phyloP scores from a whole-genome alignment of 768 basidiomycete species.

The Phlegmacium glaucopus region DNA sequence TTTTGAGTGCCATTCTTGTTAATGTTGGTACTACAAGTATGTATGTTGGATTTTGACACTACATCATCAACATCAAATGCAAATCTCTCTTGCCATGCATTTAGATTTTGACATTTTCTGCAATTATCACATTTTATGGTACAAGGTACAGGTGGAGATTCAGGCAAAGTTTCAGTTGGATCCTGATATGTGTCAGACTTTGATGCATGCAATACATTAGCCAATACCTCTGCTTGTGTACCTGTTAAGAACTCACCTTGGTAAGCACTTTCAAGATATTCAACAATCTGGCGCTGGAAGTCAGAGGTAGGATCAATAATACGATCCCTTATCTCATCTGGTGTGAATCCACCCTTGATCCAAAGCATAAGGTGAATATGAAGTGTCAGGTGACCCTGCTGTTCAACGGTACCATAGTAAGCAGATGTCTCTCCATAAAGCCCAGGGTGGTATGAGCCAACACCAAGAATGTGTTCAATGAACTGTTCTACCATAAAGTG shows the following conservation, averaged over 20 bases:
- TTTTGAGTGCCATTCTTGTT: background rate
- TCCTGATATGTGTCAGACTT: conserved; percentile 11
- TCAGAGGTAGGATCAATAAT: conserved; percentile 17
- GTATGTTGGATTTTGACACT: conserved; percentile 24
- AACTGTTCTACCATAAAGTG: conserved; percentile 26
- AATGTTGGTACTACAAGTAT: conserved; percentile 17
- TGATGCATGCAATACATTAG: background rate
- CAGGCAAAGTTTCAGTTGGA: conserved; percentile 21
- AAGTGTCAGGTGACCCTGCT: conserved; percentile 33
- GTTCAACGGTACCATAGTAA: conserved; percentile 39
- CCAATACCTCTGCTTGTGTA: conserved; percentile 11
- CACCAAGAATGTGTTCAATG: conserved; percentile 26
- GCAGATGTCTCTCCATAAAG: conserved; percentile 26
- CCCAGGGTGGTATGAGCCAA: conserved; percentile 13
- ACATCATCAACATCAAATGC: conserved; percentile 24
- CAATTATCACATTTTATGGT: conserved; percentile 2
- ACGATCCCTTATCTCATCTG: conserved; percentile 26
- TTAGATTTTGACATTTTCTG: conserved; percentile 10
- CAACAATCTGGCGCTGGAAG: conserved; percentile 24
- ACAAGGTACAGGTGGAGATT: conserved; percentile 12
- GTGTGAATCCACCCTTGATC: conserved; percentile 23
- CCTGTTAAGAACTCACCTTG: conserved; percentile 28
- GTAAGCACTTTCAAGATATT: conserved; percentile 29
- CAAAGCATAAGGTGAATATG: conserved; percentile 36
- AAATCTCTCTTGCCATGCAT: conserved; percentile 16